Evolutionary conservation across 306 rosid species (phyloP), one percentile per base, ranked within the genome.

Genomic region (Albizia julibrissin): DNA sequence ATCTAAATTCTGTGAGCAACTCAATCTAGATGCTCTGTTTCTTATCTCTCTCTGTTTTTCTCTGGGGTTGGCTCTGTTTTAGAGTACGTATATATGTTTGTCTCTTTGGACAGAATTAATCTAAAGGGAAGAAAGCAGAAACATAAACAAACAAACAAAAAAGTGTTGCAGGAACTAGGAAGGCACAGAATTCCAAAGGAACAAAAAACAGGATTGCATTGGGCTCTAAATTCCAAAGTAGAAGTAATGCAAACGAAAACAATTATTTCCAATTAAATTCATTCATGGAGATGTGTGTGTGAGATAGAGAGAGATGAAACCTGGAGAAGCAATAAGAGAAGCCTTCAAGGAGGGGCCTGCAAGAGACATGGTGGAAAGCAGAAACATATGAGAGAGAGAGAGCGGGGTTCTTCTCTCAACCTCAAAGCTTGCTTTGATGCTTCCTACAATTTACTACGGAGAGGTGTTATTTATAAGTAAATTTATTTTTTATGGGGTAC

Each of bases 81-180:
- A n/a, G 40, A 22, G 61, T 64, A 27, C 37, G 42, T 39, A 79
- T 79, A 71, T 79, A 67, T 43, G 78, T 43, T 76, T 5, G 83
- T 78, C 77, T 82, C 16, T 68, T 43, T 52, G 75, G 80, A 83
- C 82, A 75, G 77, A 78, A 61, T 75, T 81, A 72, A 72, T 83
- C 69, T 77, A 78, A 33, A 84, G 80, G 69, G 86, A 86, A 85
- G 79, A 84, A 85, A 82, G 88, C 78, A 74, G 79, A 80, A 90
- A 86, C 84, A 89, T 74, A 77, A 89, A 87, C 90, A 87, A 85
- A 90, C 1, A 37, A 37, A 29, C 1, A 76, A 75, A 91, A 90
- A 90, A 89, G 91, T 85, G 85, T 72, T 82, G 74, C 89, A 88
- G 89, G 14, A 43, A 43, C 8, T 6, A 37, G 40, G 50, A 14